Base-by-base conservation (phyloP, 1,139 yeast genomes). In the Yamadazyma sp. region DNA sequence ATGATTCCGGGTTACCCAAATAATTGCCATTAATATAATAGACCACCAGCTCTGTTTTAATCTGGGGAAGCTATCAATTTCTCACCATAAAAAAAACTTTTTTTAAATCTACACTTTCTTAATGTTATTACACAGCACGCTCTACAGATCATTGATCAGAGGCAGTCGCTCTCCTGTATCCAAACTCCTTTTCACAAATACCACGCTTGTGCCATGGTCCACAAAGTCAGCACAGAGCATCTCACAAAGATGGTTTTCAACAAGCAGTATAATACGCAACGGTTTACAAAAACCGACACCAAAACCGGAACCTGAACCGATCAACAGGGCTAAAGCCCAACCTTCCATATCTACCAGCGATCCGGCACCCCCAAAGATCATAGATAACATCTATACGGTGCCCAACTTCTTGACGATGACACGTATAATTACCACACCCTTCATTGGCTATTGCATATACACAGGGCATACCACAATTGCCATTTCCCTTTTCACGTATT, bases 331-430 rank as follows among this genome's bases (percentile, higher is more conserved):
- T 12, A 5, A 27, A 14, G 12, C 5, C 7, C 25, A 4, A n/a
- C 22, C 10, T n/a, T 8, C 15, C 17, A 22, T 8, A 16, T 4
- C 36, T 9, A 18, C 31, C 17, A 17, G 15, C 10, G 31, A 24
- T 8, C 38, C 39, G 6, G 26, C 15, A 32, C 40, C 40, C 11
- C 36, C 38, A 10, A 40, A 34, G n/a, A 38, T 46, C 9, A 35
- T 38, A 15, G 89, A 83, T 51, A 75, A 81, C 49, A 68, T 87
- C 12, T 83, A 83, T 59, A 89, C 96, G 0, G 54, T 92, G 6
- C 98, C 98, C 5, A 94, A 94, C 57, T 53, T 87, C 22, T 69
- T 94, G 38, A 92, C 98, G 0, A 61, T 85, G 56, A 78, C 96
- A 1, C 68, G 98, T 50, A 76, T 94, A 12, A 64, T 77, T 3